Base-by-base conservation (phyloP, 2,329 filamentous ascomycete genomes). In the Huntiella abstrusa region DNA sequence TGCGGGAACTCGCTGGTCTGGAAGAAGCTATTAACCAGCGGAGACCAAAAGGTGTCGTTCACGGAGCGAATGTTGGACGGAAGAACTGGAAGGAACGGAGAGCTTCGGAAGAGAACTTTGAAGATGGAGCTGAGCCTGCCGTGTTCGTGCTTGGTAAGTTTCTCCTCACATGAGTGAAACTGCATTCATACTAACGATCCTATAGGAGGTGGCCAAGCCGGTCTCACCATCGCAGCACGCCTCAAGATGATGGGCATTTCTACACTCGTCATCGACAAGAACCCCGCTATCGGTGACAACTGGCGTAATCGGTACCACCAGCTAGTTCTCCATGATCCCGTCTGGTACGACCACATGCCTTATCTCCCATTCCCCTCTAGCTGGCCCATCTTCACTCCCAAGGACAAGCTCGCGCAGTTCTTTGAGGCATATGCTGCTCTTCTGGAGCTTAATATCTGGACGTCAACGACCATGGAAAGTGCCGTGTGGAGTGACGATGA, bases 341-440 rank as follows among this genome's bases (percentile, higher is more conserved):
- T 81, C 2, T 77, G 66, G 63, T 71, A 67, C 48, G 68, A 71
- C 46, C 70, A 75, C 54, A 61, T 80, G 62, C 73, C 78, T 0
- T 83, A 80, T 55, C 53, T 83, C 3, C 60, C 62, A 0, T 83
- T 82, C 55, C 79, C 78, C 0, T 55, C 66, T 0, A 67, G 68
- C 45, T 83, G 78, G 78, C 78, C 78, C 3, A 62, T 79, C 12
- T 83, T 80, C 57, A 80, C 77, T 0, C 76, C 77, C 4, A 83
- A 82, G 55, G 77, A 83, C 57, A 83, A 83, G 55, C 62, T 82
- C 0, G 79, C 67, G 1, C 74, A 80, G 38, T 83, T 74, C 60
- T 75, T 83, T 50, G 77, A 81, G 52, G 62, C 69, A 0, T 83
- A 83, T 52, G 77, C 70, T 1, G 68, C 63, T 4, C 58, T 74